Evolutionary conservation across 306 rosid species (phyloP), one percentile per base, ranked within the genome.

Genomic region (Vigna hirtella): DNA sequence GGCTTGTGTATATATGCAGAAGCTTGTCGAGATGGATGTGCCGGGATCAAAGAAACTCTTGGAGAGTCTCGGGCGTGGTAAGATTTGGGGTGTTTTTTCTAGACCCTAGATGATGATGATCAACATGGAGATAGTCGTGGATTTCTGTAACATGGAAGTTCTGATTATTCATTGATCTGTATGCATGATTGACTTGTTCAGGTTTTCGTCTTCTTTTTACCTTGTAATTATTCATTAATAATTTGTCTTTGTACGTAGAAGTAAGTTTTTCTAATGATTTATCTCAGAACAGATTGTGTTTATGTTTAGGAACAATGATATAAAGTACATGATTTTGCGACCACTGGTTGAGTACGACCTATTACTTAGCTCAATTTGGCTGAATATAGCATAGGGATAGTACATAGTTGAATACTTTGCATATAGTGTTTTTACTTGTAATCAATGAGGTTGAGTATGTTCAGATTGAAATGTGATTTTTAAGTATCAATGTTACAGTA

Each of bases 11-110:
- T 74, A 85, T 83, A 83, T 82, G 65, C 94, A 89, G 76, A 95
- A 91, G 81, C 93, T 89, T 24, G 94, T 87, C 36, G 98, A 86
- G 77, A 66, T 80, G 88, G 92, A 93, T 64, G 87, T 93, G 9
- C 91, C 82, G 15, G 99, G 99, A 4, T 85, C 99, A 32, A 93
- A 91, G 91, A 93, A 90, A 81, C 88, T 93, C 52, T 72, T 87
- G 84, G 97, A 88, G 63, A 81, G 91, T 79, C 99, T 93, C 50
- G 88, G 97, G 34, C 97, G 91, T 55, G 90, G 97, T 69, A 93
- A 91, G 86, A 89, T 93, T 7, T 95, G 97, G 98, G 97, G 98
- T 45, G 93, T 95, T 70, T 95, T 95, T 82, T 77, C 90, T 45
- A 87, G 98, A 87, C 84, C 92, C 85, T 89, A 90, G 77, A 78